phyloP scores from a whole-genome alignment of 352 stramenopile genomes.

The Globisporangium spinosum region DNA sequence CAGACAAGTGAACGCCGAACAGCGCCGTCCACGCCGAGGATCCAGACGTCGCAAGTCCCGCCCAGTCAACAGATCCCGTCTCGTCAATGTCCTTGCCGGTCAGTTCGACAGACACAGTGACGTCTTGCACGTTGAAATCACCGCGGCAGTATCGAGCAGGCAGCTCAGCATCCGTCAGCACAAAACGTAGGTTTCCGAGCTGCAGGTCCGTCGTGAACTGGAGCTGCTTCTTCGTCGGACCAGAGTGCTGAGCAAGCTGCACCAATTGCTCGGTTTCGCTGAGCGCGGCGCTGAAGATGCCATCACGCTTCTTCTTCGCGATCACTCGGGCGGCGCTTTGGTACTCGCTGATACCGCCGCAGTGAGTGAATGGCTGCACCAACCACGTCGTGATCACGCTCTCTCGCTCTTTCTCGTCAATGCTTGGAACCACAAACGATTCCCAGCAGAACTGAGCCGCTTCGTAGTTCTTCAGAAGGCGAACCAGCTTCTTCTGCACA shows the following conservation, averaged over 20 bases:
- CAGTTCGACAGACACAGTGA: slow-evolving; percentile 58
- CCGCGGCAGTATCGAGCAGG: slow-evolving; percentile 51
- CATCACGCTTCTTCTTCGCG: slow-evolving; percentile 59
- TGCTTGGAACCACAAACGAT: slow-evolving; percentile 41
- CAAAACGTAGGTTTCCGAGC: slow-evolving; percentile 58
- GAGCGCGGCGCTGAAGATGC: slow-evolving; percentile 57
- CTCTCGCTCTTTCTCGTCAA: slow-evolving; percentile 36
- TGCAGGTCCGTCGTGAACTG: slow-evolving; percentile 56
- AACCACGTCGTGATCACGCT: slow-evolving; percentile 47
- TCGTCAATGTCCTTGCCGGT: slow-evolving; percentile 53
- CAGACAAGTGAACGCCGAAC: slow-evolving; percentile 62
- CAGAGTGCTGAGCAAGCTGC: slow-evolving; percentile 34
- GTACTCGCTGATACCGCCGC: slow-evolving; percentile 71
- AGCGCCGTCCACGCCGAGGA: slow-evolving; percentile 57
- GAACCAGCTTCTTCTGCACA: slow-evolving; percentile 73
- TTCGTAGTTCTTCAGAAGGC: slow-evolving; percentile 67
- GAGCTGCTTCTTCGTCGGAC: slow-evolving; percentile 52
- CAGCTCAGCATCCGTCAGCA: slow-evolving; percentile 55
- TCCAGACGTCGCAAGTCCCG: slow-evolving; percentile 42
- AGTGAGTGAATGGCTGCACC: slow-evolving; percentile 54
- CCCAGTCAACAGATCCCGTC: slow-evolving; percentile 46
- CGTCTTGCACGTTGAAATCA: slow-evolving; percentile 59
- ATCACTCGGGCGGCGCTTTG: slow-evolving; percentile 59
- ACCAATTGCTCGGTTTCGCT: slow-evolving; percentile 53
- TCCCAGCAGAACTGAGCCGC: slow-evolving; percentile 62